Percentiles rank a stretch among this genome's conserved stretches.
These are phyloP conservation scores for Plicaturopsis crispa DNA, from an alignment of 768 basidiomycete species.

Conservation along the genomic window DNA sequence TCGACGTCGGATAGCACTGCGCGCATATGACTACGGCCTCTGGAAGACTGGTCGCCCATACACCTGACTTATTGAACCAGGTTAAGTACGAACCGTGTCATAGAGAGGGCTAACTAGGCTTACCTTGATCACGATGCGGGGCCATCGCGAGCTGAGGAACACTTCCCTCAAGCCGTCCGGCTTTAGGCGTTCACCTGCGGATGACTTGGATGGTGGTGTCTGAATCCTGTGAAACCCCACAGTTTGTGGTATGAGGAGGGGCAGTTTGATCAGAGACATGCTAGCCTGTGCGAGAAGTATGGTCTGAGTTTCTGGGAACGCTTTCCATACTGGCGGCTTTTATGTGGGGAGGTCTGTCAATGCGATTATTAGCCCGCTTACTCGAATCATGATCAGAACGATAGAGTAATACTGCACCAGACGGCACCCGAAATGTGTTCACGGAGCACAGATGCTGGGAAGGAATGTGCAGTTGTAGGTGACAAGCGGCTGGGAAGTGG, in stretches of 20 bases:
- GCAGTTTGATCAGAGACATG: slow-evolving; percentile 28
- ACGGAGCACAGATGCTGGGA: too few relatives aligned
- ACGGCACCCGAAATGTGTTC: too few relatives aligned
- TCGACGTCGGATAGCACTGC: slow-evolving; percentile 14
- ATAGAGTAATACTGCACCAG: too few relatives aligned
- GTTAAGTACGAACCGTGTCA: slow-evolving; percentile 2
- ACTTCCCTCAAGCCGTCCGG: slow-evolving; percentile 28
- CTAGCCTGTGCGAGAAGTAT: too few relatives aligned
- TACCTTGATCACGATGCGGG: slow-evolving; percentile 29
- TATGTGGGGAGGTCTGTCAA: too few relatives aligned
- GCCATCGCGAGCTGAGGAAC: slow-evolving; percentile 26
- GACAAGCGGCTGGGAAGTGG: too few relatives aligned
- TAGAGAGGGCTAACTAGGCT: slow-evolving; percentile 3
- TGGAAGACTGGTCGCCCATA: slow-evolving; percentile 29
- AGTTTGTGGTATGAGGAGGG: slow-evolving; percentile 34
- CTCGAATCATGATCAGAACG: too few relatives aligned
- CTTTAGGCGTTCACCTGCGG: slow-evolving; percentile 22
- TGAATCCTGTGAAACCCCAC: slow-evolving; percentile 33
- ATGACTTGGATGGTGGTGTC: slow-evolving; percentile 39
- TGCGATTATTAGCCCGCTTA: too few relatives aligned
- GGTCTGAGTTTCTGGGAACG: too few relatives aligned
- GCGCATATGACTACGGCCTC: slow-evolving; percentile 30
- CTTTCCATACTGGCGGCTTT: too few relatives aligned
- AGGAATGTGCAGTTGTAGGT: too few relatives aligned
- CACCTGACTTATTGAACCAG: slow-evolving; percentile 23